Evolutionary conservation across 2,329 filamentous ascomycete species (phyloP).

Genomic region (Paecilomyces sp.): DNA sequence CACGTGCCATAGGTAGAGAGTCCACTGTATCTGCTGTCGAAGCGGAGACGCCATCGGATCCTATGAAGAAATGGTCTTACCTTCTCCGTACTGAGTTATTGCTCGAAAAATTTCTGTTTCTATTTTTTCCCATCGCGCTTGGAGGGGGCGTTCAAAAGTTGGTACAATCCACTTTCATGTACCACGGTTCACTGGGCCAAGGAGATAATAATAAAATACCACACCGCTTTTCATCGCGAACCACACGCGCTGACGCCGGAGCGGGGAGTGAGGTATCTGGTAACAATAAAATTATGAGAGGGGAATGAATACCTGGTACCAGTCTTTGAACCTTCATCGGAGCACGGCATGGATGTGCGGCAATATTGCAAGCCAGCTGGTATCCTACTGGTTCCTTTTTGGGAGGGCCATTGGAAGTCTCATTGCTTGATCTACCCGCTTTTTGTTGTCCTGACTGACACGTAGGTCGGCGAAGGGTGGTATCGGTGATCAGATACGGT

Average conservation of each 20-base stretch:
- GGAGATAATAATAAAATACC: neutral
- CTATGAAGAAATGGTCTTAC: neutral
- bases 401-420: neutral
- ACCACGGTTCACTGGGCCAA: neutral
- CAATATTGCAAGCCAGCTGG: neutral
- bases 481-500: neutral
- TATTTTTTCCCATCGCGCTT: neutral
- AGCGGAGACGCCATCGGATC: neutral
- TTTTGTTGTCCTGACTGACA: neutral
- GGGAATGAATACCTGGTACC: neutral
- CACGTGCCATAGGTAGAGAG: neutral
- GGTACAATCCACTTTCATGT: neutral
- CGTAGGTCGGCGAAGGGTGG: neutral
- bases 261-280: no score
- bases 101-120: neutral
- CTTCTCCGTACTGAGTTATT: neutral
- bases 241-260: neutral
- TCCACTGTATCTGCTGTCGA: neutral
- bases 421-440: neutral
- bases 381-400: neutral
- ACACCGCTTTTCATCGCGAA: neutral
- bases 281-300: no score
- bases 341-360: neutral
- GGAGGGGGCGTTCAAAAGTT: neutral
- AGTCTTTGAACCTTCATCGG: neutral